Percentiles rank a stretch among this genome's conserved stretches.
phyloP scores from a whole-genome alignment of 2,329 filamentous ascomycete species.

The Pseudopyrenochaeta lycopersici region DNA sequence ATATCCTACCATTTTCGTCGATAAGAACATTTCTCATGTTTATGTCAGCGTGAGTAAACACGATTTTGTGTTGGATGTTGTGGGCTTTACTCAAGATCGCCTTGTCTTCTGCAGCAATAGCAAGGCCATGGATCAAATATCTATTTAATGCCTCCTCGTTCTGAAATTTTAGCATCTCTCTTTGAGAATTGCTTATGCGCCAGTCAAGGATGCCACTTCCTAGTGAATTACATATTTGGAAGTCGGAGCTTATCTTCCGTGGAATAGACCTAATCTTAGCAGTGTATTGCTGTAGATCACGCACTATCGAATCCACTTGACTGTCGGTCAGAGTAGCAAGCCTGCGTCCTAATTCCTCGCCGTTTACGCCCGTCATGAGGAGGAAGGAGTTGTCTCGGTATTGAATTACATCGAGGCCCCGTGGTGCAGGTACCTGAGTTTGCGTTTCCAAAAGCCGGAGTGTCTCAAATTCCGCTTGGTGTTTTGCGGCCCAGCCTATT shows the following conservation, averaged over 20 bases:
- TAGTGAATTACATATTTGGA: slow-evolving; percentile 18
- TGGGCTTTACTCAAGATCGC: slow-evolving; percentile 11
- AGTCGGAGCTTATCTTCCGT: slow-evolving; percentile 10
- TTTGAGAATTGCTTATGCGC: slow-evolving; percentile 14
- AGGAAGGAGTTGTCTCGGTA: slow-evolving; percentile 14
- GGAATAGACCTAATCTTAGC: slow-evolving; percentile 15
- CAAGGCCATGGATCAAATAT: slow-evolving; percentile 12
- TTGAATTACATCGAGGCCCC: slow-evolving; percentile 11
- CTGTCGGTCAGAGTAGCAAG: slow-evolving; percentile 15
- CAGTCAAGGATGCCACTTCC: slow-evolving; percentile 17
- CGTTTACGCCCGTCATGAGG: slow-evolving; percentile 13
- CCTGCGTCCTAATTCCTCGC: slow-evolving; percentile 11
- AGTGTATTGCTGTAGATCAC: slow-evolving; percentile 13
- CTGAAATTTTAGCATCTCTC: slow-evolving; percentile 12
- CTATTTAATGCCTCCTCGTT: slow-evolving; percentile 10
- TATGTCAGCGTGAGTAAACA: slow-evolving; percentile 26
- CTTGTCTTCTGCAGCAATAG: slow-evolving; percentile 10
- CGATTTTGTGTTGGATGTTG: slow-evolving; percentile 16
- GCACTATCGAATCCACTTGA: slow-evolving; percentile 6
- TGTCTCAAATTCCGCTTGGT: slow-evolving; percentile 12
- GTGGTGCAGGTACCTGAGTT: slow-evolving; percentile 16
- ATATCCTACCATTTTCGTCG: slow-evolving; percentile 18
- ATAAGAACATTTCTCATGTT: slow-evolving; percentile 25
- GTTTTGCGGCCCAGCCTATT: slow-evolving; percentile 16
- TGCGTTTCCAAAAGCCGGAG: slow-evolving; percentile 13